Evolutionary conservation across 2,329 filamentous ascomycete genomes (phyloP).

Genomic region (Sporothrix curviconia): DNA sequence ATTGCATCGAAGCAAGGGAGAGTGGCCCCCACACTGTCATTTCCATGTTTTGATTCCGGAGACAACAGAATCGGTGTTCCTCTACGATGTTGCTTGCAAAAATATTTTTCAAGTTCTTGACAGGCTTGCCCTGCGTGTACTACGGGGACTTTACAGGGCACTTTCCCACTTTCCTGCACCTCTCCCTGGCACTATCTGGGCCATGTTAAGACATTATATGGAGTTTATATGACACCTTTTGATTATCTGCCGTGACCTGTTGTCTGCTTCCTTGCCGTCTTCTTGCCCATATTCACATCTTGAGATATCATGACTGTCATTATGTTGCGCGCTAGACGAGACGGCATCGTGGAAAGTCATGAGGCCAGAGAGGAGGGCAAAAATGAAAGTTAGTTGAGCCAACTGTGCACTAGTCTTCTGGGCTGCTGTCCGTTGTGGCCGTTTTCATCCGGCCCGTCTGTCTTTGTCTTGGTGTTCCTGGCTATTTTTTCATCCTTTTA

Average conservation of each 20-base stretch:
- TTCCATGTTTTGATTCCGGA: background rate
- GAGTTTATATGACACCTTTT: too few species aligned
- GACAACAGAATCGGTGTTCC: too few species aligned
- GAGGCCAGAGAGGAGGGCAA: background rate
- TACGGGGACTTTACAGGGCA: background rate
- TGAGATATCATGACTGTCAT: too few species aligned
- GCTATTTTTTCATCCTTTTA: background rate
- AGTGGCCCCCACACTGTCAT: constrained; percentile 9
- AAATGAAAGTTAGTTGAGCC: constrained; percentile 3
- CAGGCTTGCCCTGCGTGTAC: too few species aligned
- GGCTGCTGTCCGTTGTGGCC: background rate
- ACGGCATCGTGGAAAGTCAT: background rate
- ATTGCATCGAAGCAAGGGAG: constrained; percentile 4
- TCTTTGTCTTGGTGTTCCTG: background rate
- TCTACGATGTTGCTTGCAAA: too few species aligned
- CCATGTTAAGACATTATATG: constrained; percentile 3
- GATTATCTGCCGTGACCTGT: background rate
- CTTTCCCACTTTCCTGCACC: background rate
- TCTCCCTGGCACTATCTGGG: background rate
- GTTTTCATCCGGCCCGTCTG: background rate
- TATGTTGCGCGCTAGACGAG: too few species aligned
- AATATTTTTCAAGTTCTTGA: too few species aligned
- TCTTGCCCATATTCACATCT: too few species aligned
- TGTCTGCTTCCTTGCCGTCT: background rate
- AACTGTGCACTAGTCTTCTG: background rate